Conservation (phyloP, 139 green algal genomes). For the Chlamydomonas sp. region DNA sequence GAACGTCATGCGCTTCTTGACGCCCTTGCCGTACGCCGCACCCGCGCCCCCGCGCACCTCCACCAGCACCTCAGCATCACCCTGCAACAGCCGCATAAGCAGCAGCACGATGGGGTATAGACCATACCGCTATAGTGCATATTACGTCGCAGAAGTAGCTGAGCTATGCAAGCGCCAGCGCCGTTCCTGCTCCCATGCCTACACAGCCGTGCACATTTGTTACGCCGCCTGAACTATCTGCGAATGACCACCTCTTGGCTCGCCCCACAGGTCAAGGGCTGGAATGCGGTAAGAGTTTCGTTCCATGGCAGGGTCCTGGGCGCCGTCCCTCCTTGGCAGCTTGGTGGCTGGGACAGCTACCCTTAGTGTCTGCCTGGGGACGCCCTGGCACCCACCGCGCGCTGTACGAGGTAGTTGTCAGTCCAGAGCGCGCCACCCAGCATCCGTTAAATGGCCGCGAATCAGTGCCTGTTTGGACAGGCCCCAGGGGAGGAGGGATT, state of each 20-base stretch:
- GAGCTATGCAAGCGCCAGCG: not conserved
- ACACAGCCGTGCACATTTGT: not conserved
- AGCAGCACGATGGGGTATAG: not conserved
- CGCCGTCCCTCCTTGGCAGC: not conserved
- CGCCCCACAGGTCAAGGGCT: not conserved
- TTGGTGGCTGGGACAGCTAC: not conserved
- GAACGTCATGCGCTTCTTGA: slow-evolving; percentile 69
- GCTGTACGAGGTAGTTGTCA: slow-evolving; percentile 39
- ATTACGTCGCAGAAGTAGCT: not conserved
- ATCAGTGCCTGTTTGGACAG: slow-evolving; percentile 35
- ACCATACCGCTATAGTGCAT: no score
- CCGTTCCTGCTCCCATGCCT: not conserved
- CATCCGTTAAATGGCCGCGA: slow-evolving; percentile 46
- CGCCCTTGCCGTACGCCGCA: slow-evolving; percentile 69
- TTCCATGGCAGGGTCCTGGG: not conserved
- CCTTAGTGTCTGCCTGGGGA: not conserved
- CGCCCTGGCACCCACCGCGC: slow-evolving; percentile 7
- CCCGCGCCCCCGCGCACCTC: slow-evolving; percentile 54
- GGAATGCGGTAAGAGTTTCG: not conserved
- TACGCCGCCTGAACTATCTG: not conserved
- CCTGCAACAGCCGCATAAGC: slow-evolving; percentile 43
- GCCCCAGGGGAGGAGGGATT: not conserved
- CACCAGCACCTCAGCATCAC: slow-evolving; percentile 57
- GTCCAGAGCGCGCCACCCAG: slow-evolving; percentile 50
- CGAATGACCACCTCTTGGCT: not conserved